Evolutionary conservation across 306 rosid genomes (phyloP), one percentile per base, ranked within the genome.

Genomic region (Neltuma alba): DNA sequence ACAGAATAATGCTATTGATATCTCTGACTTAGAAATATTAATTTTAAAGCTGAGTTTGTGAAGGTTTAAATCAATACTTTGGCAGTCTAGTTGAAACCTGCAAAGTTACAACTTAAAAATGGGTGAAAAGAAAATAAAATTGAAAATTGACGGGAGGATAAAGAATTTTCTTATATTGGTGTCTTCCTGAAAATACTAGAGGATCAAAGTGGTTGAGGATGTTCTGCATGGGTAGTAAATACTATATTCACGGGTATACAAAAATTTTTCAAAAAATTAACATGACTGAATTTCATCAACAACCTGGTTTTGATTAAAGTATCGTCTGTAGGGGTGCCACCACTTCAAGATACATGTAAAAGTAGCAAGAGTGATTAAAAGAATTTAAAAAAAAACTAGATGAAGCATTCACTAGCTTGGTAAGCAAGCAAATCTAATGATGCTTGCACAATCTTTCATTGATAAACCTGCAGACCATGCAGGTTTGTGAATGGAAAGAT

Each of bases 21-120:
- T 71, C 64, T 33, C 67, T 61, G 23, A 13, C 37, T 60, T 28
- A 60, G 37, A 60, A 60, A 12, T 60, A 28, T 60, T 28, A 14
- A 13, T 13, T 60, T 6, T 28, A 11, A 70, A 40, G 66, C 68
- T 7, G 20, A 37, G 72, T 70, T 21, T 50, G 28, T 75, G 48
- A 79, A 75, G 71, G 40, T 27, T 75, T 62, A 47, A 44, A 30
- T 31, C 48, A 45, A 42, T 74, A 76, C 21, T 31, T 69, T 3
- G 40, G 80, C 48, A 42, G 37, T 67, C 74, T 68, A 33, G 31
- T 30, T 68, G 73, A 68, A 28, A 68, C 41, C 20, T 65, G 34
- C 80, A 27, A 15, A n/a, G 33, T 27, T 57, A 72, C 60, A 28
- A 54, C 65, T 33, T 54, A 31, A 61, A 55, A 60, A 55, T 27